Evolutionary conservation across 257 asterid genomes (phyloP).

Genomic region (Fraxinus americana): DNA sequence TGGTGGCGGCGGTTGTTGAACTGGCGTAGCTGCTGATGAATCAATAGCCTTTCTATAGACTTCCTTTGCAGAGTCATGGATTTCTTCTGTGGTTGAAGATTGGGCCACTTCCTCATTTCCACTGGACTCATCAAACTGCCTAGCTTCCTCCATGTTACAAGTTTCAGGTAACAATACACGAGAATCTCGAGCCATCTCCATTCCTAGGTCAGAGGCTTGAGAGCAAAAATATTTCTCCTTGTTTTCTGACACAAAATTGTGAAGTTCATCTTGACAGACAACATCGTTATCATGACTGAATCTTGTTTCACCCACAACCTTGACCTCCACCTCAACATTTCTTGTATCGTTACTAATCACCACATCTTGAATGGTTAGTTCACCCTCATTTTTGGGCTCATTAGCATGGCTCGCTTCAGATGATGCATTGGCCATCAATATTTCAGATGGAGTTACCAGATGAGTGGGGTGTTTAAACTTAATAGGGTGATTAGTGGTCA

Average conservation of each 20-base stretch:
- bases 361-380: slow-evolving; percentile 66
- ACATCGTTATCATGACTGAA: slow-evolving; percentile 49
- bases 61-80: slow-evolving; percentile 49
- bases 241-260: slow-evolving; percentile 55
- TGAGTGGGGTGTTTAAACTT: slow-evolving; percentile 97
- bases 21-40: slow-evolving; percentile 36
- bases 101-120: slow-evolving; percentile 47
- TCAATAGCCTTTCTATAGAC: slow-evolving; percentile 44
- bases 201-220: slow-evolving; percentile 85
- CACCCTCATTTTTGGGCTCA: slow-evolving; percentile 62
- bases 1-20: slow-evolving; percentile 54
- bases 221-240: slow-evolving; percentile 80
- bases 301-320: slow-evolving; percentile 63
- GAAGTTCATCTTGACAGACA: slow-evolving; percentile 57
- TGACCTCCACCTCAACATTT: slow-evolving; percentile 73
- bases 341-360: slow-evolving; percentile 53
- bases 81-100: slow-evolving; percentile 47
- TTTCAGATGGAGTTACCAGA: slow-evolving; percentile 92
- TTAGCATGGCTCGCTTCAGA: slow-evolving; percentile 61
- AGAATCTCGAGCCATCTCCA: slow-evolving; percentile 79
- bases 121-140: slow-evolving; percentile 53
- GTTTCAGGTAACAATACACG: slow-evolving; percentile 58
- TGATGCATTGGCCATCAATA: slow-evolving; percentile 79
- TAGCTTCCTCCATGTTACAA: slow-evolving; percentile 52
- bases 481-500: slow-evolving; percentile 49